Evolutionary conservation across 164 flowering plant genomes (phyloP).

Genomic region (Piper betle): DNA sequence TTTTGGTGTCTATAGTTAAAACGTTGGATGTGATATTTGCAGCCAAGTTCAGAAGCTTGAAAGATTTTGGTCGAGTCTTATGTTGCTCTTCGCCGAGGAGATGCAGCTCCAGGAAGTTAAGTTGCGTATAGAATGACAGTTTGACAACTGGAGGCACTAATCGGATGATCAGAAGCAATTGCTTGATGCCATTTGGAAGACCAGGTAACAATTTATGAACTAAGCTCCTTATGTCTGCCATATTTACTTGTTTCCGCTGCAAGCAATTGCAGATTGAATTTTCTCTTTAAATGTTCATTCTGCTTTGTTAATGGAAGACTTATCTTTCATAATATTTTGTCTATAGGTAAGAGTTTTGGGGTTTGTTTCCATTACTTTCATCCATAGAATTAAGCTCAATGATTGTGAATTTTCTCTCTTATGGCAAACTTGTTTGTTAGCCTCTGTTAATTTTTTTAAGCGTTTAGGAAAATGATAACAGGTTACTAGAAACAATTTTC

Average conservation of each 20-base stretch:
- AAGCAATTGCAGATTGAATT: neutral
- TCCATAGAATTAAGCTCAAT: too few relatives aligned
- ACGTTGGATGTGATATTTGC: constrained; percentile 9
- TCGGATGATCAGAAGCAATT: constrained; percentile 88
- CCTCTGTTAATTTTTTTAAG: too few relatives aligned
- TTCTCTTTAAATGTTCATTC: too few relatives aligned
- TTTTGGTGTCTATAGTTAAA: neutral
- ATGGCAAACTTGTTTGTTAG: too few relatives aligned
- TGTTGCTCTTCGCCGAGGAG: constrained; percentile 82
- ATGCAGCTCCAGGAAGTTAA: constrained; percentile 82
- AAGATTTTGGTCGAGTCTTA: constrained; percentile 84
- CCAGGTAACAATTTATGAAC: constrained; percentile 24
- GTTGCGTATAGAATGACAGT: constrained; percentile 98
- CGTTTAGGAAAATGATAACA: too few relatives aligned
- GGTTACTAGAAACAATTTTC: too few relatives aligned
- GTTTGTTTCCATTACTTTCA: too few relatives aligned
- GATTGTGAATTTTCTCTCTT: too few relatives aligned
- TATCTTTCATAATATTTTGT: too few relatives aligned
- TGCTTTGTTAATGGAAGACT: too few relatives aligned
- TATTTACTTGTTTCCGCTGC: neutral
- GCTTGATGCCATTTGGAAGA: constrained; percentile 70
- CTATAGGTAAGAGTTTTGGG: too few relatives aligned
- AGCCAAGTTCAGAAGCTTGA: constrained; percentile 68
- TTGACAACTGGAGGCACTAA: constrained; percentile 88
- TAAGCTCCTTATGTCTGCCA: neutral